Evolutionary conservation across 2,329 filamentous ascomycete species (phyloP).

Genomic region (Bipolaris gigantea): DNA sequence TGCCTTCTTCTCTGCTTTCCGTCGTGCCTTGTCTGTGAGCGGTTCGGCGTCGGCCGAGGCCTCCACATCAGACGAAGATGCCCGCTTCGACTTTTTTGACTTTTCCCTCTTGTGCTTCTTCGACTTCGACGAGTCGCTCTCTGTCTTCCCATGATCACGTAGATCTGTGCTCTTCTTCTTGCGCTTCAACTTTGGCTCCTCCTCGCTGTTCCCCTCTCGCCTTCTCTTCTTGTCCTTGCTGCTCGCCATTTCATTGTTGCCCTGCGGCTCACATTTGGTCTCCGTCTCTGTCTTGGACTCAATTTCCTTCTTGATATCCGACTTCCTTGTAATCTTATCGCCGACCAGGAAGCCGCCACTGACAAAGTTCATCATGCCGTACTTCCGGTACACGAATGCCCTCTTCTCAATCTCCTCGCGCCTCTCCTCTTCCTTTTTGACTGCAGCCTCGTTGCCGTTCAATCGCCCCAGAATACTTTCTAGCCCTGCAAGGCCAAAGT

Average conservation of each 20-base stretch:
- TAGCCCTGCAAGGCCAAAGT: constrained; percentile 84
- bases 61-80: constrained; percentile 25
- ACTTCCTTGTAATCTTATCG: constrained; percentile 56
- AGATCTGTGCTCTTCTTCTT: constrained; percentile 44
- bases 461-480: constrained; percentile 83
- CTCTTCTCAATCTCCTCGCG: constrained; percentile 71
- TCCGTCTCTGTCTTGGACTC: constrained; percentile 40
- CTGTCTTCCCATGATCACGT: constrained; percentile 32
- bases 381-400: constrained; percentile 73
- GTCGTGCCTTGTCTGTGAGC: constrained; percentile 48
- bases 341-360: constrained; percentile 74
- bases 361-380: constrained; percentile 83
- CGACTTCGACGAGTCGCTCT: constrained; percentile 24
- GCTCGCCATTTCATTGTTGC: constrained; percentile 27
- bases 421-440: constrained; percentile 69
- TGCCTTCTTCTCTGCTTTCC: constrained; percentile 49
- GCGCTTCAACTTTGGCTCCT: constrained; percentile 39
- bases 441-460: constrained; percentile 80
- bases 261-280: constrained; percentile 48
- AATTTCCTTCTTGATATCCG: constrained; percentile 45
- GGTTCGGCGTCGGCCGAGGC: constrained; percentile 33
- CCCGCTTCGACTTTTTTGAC: constrained; percentile 32
- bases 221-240: constrained; percentile 41
- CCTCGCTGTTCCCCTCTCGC: constrained; percentile 37
- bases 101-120: constrained; percentile 38